Evolutionary conservation across 495 filamentous ascomycete genomes (phyloP).

Genomic region (Barbatosphaeria neglecta): DNA sequence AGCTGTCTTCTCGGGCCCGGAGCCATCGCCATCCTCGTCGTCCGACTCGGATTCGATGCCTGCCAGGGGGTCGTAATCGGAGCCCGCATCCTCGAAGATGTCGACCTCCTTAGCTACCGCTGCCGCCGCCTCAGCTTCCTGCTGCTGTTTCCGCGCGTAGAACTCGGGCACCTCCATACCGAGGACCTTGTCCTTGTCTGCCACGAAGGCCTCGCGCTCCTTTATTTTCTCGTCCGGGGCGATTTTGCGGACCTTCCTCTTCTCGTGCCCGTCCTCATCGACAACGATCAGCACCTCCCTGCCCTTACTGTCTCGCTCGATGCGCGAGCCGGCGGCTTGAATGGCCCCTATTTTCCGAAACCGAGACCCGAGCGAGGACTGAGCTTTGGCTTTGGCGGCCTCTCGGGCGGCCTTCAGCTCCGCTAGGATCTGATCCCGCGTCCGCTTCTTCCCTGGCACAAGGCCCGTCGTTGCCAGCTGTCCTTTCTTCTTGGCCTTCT

Average conservation of each 20-base stretch:
- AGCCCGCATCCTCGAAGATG: conserved; percentile 82
- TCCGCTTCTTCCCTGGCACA: conserved; percentile 53
- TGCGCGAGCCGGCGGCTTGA: conserved; percentile 48
- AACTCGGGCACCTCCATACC: conserved; percentile 69
- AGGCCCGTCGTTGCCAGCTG: conserved; percentile 55
- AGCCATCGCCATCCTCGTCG: conserved; percentile 35
- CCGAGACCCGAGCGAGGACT: conserved; percentile 53
- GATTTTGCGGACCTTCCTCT: conserved; percentile 63
- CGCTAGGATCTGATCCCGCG: conserved; percentile 71
- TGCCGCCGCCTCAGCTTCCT: conserved; percentile 39
- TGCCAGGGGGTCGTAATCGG: conserved; percentile 80
- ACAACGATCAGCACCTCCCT: conserved; percentile 76
- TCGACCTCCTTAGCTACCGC: conserved; percentile 51
- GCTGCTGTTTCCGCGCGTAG: conserved; percentile 29
- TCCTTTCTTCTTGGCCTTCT: conserved; percentile 64
- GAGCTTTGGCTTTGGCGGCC: conserved; percentile 43
- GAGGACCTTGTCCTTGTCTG: conserved; percentile 55
- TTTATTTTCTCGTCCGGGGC: conserved; percentile 28
- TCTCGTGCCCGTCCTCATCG: conserved; percentile 78
- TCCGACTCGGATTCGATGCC: conserved; percentile 46
- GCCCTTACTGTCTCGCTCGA: conserved; percentile 65
- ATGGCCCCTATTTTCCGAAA: conserved; percentile 73
- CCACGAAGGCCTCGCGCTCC: conserved; percentile 44
- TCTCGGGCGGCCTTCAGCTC: conserved; percentile 68
- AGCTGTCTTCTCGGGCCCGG: conserved; percentile 19